Conservation (phyloP, 495 filamentous ascomycete genomes). For the Penicillium goetzii region DNA sequence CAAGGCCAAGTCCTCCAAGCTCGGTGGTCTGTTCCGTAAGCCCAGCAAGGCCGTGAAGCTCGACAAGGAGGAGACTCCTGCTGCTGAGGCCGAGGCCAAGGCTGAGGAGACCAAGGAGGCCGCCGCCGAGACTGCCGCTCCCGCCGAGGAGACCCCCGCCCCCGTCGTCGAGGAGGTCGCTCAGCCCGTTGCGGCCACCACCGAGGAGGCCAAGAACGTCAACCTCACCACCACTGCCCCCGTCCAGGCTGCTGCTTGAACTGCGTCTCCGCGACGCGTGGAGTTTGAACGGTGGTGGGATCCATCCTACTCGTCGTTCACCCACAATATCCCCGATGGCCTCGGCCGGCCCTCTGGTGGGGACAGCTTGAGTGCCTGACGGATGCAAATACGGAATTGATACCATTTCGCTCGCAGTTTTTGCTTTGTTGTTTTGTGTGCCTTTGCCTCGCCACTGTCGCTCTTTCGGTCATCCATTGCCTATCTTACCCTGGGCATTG, state of each 20-base stretch:
- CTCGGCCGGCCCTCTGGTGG: slow-evolving; percentile 6
- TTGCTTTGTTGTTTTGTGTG: slow-evolving; percentile 23
- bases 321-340: slow-evolving; percentile 21
- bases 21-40: slow-evolving; percentile 61
- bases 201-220: slow-evolving; percentile 39
- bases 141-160: slow-evolving; percentile 36
- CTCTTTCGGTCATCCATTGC: slow-evolving; percentile 5
- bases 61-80: slow-evolving; percentile 41
- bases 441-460: slow-evolving; percentile 37
- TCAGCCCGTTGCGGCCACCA: slow-evolving; percentile 36
- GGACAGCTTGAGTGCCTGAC: slow-evolving; percentile 12
- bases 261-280: slow-evolving; percentile 29
- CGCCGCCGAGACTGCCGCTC: slow-evolving; percentile 39
- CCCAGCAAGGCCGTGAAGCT: slow-evolving; percentile 58
- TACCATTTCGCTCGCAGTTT: slow-evolving; percentile 26
- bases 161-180: slow-evolving; percentile 33
- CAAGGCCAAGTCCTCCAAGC: slow-evolving; percentile 56
- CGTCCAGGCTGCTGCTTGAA: slow-evolving; percentile 57
- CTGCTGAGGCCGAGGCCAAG: slow-evolving; percentile 42
- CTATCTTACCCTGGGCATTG: slow-evolving; percentile 8
- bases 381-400: slow-evolving; percentile 32
- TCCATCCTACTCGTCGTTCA: slow-evolving; percentile 29
- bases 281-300: slow-evolving; percentile 55
- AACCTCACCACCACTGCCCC: slow-evolving; percentile 44
- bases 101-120: slow-evolving; percentile 33